Evolutionary conservation across 192 early-diverging fungal species (phyloP), one percentile per base, ranked within the genome.

Genomic region (Coemansia sp.): DNA sequence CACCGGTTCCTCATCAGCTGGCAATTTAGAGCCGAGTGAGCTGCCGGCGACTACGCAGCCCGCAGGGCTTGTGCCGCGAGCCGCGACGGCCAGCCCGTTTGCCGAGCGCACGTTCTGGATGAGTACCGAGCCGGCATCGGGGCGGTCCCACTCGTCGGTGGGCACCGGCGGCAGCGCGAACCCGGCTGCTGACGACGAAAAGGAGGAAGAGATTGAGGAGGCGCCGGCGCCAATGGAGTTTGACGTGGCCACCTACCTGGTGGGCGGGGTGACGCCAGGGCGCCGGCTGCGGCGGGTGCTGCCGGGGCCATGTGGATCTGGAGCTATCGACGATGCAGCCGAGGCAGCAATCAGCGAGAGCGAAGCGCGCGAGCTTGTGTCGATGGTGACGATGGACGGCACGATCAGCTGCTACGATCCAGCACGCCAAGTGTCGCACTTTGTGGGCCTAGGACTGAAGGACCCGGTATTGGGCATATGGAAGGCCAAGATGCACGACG

Each of bases 401-500:
- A 25, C 64, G 1, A 60, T 77, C 30, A 62, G 34, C 43, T 66
- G 67, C 59, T 77, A 70, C 25, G 74, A 77, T 30, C 74, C 63
- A 0, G 47, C 21, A 14, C 74, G 67, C 40, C 70, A 77, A n/a
- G 47, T 70, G 15, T 70, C 28, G 44, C 67, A 77, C 45, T 70
- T 52, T 55, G 47, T 77, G 31, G 38, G 55, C 14, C 60, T 77
- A 12, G 58, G 27, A 36, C 50, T 59, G 3, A 58, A 62, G 15
- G 74, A 77, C 36, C 74, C 74, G 11, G 67, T 65, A 22, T 56
- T 77, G 10, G 74, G 74, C 0, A 77, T 77, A 19, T 77, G 74
- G 74, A 77, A 77, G 53, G 59, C 58, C 42, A 70, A 77, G 56
- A 77, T 77, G 74, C 67, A 77, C 53, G 62, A 67, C 21, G 74